Evolutionary conservation across 1,284 basidiomycete species (phyloP).

Genomic region (Tremellales sp.): DNA sequence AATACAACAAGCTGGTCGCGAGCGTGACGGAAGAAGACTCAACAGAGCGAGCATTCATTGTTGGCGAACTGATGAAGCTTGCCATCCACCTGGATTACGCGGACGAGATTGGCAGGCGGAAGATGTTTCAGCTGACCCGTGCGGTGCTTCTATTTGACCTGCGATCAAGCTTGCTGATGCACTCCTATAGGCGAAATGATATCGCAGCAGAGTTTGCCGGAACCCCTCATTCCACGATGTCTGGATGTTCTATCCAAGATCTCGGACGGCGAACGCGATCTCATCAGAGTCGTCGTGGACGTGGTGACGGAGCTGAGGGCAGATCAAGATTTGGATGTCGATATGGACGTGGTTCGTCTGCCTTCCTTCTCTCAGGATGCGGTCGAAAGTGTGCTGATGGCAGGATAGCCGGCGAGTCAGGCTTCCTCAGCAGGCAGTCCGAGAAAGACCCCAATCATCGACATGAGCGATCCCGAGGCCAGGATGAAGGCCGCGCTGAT

Average conservation of each 20-base stretch:
- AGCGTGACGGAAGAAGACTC: conserved; percentile 52
- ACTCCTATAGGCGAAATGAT: conserved; percentile 69
- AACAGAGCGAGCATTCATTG: conserved; percentile 59
- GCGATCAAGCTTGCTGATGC: conserved; percentile 1
- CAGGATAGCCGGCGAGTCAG: neutral
- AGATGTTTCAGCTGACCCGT: conserved; percentile 85
- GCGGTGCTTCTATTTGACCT: conserved; percentile 31
- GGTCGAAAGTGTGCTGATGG: too few species aligned
- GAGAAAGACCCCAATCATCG: conserved; percentile 14
- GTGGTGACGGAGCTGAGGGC: conserved; percentile 77
- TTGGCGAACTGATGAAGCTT: conserved; percentile 76
- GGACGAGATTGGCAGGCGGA: conserved; percentile 90
- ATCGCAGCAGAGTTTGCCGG: conserved; percentile 72
- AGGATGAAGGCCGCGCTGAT: conserved; percentile 57
- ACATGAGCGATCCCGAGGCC: conserved; percentile 38
- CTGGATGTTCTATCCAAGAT: conserved; percentile 84
- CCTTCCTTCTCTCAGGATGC: too few species aligned
- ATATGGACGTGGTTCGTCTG: conserved; percentile 16
- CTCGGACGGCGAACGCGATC: conserved; percentile 78
- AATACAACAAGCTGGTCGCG: conserved; percentile 67
- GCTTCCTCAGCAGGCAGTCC: conserved; percentile 6
- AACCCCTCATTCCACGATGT: conserved; percentile 71
- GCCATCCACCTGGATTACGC: conserved; percentile 83
- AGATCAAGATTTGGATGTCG: conserved; percentile 51
- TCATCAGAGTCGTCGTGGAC: conserved; percentile 91